Conservation (phyloP, 1,139 yeast species). For the Taphrina pruni region DNA sequence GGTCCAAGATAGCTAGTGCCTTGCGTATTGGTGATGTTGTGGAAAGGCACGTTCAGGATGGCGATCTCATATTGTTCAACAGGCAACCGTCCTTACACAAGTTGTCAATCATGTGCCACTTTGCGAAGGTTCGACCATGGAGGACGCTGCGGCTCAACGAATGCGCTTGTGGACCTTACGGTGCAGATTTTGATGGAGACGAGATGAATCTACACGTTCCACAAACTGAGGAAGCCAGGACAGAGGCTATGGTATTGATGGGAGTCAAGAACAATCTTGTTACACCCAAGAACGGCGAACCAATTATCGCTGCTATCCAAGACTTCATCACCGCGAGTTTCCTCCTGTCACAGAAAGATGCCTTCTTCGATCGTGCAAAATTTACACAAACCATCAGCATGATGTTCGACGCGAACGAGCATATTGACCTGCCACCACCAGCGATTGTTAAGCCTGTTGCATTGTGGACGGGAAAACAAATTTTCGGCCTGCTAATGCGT, state of each 20-base stretch:
- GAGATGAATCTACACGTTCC: conserved; percentile 99
- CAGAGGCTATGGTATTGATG: conserved; percentile 97
- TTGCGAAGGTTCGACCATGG: conserved; percentile 97
- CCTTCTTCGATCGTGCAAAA: conserved; percentile 86
- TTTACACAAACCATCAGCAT: conserved; percentile 82
- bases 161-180: conserved; percentile 99
- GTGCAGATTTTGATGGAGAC: conserved; percentile 99
- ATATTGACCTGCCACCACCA: conserved; percentile 95
- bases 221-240: conserved; percentile 98
- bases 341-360: conserved; percentile 87
- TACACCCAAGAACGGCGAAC: conserved; percentile 98
- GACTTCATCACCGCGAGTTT: conserved; percentile 98
- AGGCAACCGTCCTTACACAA: conserved; percentile 98
- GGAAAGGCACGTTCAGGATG: conserved; percentile 97
- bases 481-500: conserved; percentile 81
- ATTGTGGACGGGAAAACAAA: conserved; percentile 97
- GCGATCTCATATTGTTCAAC: conserved; percentile 92
- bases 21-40: conserved; percentile 88
- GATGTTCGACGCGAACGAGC: conserved; percentile 93
- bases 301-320: conserved; percentile 98
- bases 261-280: conserved; percentile 93
- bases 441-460: conserved; percentile 85
- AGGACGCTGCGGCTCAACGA: conserved; percentile 95
- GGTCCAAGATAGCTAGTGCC: conserved; percentile 74
- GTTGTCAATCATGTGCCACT: conserved; percentile 90